phyloP scores from a whole-genome alignment of 2,329 filamentous ascomycete genomes.

The Penicillium sp. region DNA sequence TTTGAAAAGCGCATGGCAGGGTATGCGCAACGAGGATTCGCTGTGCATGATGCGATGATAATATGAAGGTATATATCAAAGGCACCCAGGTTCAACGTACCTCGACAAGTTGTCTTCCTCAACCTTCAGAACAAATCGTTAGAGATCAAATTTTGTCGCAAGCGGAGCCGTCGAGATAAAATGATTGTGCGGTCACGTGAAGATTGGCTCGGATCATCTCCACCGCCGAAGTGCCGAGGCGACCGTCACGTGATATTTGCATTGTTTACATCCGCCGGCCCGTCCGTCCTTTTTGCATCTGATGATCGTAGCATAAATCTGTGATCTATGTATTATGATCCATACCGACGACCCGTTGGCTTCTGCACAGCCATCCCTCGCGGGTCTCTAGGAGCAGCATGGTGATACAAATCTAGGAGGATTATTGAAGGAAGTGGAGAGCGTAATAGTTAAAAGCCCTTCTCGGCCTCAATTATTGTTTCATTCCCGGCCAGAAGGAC shows the following conservation, averaged over 20 bases:
- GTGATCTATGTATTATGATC: too few relatives aligned
- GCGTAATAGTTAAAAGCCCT: neutral
- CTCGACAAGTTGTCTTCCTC: slow-evolving; percentile 62
- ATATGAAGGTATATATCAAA: neutral
- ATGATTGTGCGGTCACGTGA: slow-evolving; percentile 40
- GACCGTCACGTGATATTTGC: neutral
- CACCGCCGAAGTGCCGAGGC: neutral
- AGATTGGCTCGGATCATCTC: neutral
- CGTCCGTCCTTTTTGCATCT: too few relatives aligned
- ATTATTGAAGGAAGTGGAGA: slow-evolving; percentile 1
- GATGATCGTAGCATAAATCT: too few relatives aligned
- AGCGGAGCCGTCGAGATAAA: slow-evolving; percentile 31
- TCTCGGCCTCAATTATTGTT: slow-evolving; percentile 1
- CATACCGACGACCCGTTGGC: too few relatives aligned
- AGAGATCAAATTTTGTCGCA: slow-evolving; percentile 9
- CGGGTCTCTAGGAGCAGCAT: neutral
- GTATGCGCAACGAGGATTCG: neutral
- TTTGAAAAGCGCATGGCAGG: neutral
- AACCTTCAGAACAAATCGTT: slow-evolving; percentile 48
- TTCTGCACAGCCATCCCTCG: neutral
- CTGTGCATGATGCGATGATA: neutral
- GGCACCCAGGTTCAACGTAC: slow-evolving; percentile 33
- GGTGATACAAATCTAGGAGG: neutral
- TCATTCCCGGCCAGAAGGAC: neutral
- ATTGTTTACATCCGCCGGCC: neutral